These are phyloP conservation scores for Gossypium herbaceum DNA, from an alignment of 345 rosid species.

Conservation along the genomic window DNA sequence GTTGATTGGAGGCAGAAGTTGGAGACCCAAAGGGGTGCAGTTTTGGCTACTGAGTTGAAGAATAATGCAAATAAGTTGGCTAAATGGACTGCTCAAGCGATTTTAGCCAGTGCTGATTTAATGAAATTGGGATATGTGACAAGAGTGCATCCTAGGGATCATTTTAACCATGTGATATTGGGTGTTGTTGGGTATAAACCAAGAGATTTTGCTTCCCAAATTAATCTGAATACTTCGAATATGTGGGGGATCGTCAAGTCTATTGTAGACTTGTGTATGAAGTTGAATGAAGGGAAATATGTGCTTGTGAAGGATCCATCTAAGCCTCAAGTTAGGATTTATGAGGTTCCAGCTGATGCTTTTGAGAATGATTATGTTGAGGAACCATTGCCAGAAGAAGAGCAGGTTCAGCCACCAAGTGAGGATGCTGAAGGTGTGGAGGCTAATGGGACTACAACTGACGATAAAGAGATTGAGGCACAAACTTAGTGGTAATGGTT, in stretches of 20 bases:
- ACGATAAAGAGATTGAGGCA: conserved; percentile 41
- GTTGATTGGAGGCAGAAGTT: conserved; percentile 99
- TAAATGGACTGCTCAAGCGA: conserved; percentile 95
- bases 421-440: conserved; percentile 60
- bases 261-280: conserved; percentile 92
- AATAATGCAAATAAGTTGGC: conserved; percentile 94
- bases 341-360: conserved; percentile 95
- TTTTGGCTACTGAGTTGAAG: conserved; percentile 90
- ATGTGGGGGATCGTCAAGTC: conserved; percentile 99
- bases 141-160: conserved; percentile 97
- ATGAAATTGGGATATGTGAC: conserved; percentile 98
- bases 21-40: conserved; percentile 98
- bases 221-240: conserved; percentile 73
- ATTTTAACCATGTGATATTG: conserved; percentile 89
- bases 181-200: conserved; percentile 92
- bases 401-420: conserved; percentile 71
- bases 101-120: conserved; percentile 83
- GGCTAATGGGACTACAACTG: conserved; percentile 39
- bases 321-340: conserved; percentile 90
- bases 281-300: conserved; percentile 84
- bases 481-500: conserved; percentile 43
- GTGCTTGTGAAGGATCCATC: conserved; percentile 93
- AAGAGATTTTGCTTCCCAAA: conserved; percentile 82
- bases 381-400: conserved; percentile 88
- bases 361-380: conserved; percentile 97